Base-by-base conservation (phyloP, 2,329 filamentous ascomycete species). In the Thielaviopsis ethacetica region DNA sequence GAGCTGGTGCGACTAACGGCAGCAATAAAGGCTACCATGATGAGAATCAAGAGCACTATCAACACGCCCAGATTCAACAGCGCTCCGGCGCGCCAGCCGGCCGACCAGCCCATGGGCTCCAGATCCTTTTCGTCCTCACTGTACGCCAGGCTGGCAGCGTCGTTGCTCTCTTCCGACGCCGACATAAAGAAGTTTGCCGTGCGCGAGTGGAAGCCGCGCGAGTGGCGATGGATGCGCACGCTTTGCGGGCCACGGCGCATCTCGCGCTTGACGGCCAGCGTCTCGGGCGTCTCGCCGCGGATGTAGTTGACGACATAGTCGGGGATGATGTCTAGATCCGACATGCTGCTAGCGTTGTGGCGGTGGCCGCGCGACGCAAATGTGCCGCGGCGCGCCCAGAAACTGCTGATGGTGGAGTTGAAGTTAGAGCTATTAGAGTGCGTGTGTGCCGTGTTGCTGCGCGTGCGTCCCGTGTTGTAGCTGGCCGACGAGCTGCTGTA, bases 301-400 rank as follows among this genome's bases (percentile, higher is more conserved):
- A 80, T 71, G 65, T 76, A 80, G 66, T 78, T 75, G 62, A 77
- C 70, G 49, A 80, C 74, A 63, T 80, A 80, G 66, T 80, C 77
- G 9, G 77, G 77, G 17, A 80, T 72, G 34, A 79, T 70, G 58
- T 74, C 72, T 59, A 69, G 69, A 59, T 73, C 70, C 27, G 73
- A 68, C 24, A 68, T 63, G 57, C 64, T 67, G 19, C 67, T 67
- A 24, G 67, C 52, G 41, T 54, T 60, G 53, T 61, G 58, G 15
- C 49, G 58, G 44, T 59, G 59, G 19, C 59, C 44, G 15, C 56
- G 53, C 5, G 51, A 57, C 9, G 54, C 47, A 38, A 50, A 58
- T 12, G 59, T 58, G 7, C 55, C 56, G 15, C 56, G 59, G 41
- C 59, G 59, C 15, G 56, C 59, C 59, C 59, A 61, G 44, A 61